Base-by-base conservation (phyloP, 2,329 filamentous ascomycete genomes). In the Raffaelea deltoideospora region DNA sequence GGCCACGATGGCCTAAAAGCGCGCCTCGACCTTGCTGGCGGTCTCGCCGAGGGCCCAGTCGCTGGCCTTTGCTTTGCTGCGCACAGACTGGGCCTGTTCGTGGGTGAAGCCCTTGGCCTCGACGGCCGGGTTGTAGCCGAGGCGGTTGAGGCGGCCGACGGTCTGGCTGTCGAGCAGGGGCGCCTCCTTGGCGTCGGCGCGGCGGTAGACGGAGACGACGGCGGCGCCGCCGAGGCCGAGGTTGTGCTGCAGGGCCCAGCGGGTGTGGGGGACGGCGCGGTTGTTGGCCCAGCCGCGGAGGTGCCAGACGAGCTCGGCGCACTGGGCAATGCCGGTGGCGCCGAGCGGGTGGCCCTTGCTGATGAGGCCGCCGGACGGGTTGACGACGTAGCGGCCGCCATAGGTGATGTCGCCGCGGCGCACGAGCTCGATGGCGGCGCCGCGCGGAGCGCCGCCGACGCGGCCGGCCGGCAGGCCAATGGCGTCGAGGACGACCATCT, bases 261-360 rank as follows among this genome's bases (percentile, higher is more conserved):
- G 72, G 1, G 86, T 90, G 40, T 68, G 67, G 17, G 72, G 62
- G 2, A 81, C 69, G 14, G 75, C 62, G 29, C 88, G 71, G 64
- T 95, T 95, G 59, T 90, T 94, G 17, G 88, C 88, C 88, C 88
- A 95, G 11, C 88, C 88, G 45, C 88, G 74, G 48, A 96, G 66
- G 53, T 96, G 88, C 88, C 88, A 96, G 21, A 92, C 82, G 11
- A 96, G 65, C 62, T 96, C 88, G 5, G 88, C 84, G 53, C 87
- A 95, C 61, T 96, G 88, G 11, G 88, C 90, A 36, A 96, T 69
- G n/a, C 90, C 88, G 0, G 85, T 93, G 0, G 88, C 88, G 24
- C 88, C 88, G 4, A 96, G 75, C 0, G 90, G 88, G 56, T 96
- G 88, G 29, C 88, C 90, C 65, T 96, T 96, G 44, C 82, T 90